Conservation (phyloP, 2,329 filamentous ascomycete species). For the Tolypocladium tropicale region DNA sequence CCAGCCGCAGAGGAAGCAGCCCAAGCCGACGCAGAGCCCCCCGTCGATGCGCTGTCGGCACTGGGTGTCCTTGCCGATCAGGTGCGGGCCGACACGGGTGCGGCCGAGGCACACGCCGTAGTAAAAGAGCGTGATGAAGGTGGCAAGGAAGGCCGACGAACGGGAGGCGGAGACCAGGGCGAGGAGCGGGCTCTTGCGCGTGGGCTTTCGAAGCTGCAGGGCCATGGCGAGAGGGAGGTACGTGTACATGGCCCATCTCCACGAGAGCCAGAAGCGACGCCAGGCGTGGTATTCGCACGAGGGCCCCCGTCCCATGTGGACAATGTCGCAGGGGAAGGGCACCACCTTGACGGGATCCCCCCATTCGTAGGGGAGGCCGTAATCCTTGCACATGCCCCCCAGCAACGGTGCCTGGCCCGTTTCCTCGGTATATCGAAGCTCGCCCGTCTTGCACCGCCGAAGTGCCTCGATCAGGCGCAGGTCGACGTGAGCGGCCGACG, state of each 20-base stretch:
- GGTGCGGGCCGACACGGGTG: conserved; percentile 59
- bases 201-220: conserved; percentile 43
- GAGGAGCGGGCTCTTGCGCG: conserved; percentile 32
- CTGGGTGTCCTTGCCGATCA: conserved; percentile 45
- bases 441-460: conserved; percentile 50
- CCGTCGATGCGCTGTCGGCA: conserved; percentile 43
- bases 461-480: conserved; percentile 63
- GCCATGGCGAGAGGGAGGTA: conserved; percentile 67
- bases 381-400: conserved; percentile 61
- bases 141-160: conserved; percentile 67
- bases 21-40: conserved; percentile 59
- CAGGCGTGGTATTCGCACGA: conserved; percentile 67
- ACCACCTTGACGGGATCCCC: conserved; percentile 59
- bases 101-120: conserved; percentile 74
- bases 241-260: conserved; percentile 63
- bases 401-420: conserved; percentile 61
- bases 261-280: conserved; percentile 57
- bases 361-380: conserved; percentile 56
- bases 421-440: conserved; percentile 62
- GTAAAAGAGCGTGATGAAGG: conserved; percentile 73
- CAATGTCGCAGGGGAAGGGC: conserved; percentile 73
- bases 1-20: conserved; percentile 71
- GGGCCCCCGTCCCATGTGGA: conserved; percentile 68
- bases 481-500: conserved; percentile 65
- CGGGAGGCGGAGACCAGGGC: conserved; percentile 52